These are phyloP conservation scores for Xylaria sp. DNA, from an alignment of 2,329 filamentous ascomycete genomes.

Conservation along the genomic window DNA sequence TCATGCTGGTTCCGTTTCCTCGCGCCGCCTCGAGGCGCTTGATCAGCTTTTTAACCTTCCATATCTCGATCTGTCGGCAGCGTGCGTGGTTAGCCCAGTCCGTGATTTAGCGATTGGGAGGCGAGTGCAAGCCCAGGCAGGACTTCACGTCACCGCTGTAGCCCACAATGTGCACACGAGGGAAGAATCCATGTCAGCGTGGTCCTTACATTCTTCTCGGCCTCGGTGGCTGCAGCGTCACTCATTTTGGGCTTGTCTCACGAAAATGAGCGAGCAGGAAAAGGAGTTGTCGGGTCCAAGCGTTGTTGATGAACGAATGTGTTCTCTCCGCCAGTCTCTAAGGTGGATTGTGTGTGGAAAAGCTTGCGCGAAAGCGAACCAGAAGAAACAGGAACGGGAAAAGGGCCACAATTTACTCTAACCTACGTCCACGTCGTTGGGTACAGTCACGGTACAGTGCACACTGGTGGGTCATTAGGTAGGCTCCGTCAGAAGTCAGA, in stretches of 20 bases:
- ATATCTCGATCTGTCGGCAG: slow-evolving; percentile 72
- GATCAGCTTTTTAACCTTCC: slow-evolving; percentile 99
- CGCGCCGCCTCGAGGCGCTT: slow-evolving; percentile 97
- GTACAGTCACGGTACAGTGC: slow-evolving; percentile 3
- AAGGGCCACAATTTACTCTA: slow-evolving; percentile 1
- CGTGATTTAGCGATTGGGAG: slow-evolving; percentile 35
- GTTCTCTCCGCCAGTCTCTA: slow-evolving; percentile 30
- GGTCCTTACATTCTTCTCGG: slow-evolving; percentile 87
- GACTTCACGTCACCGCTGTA: slow-evolving; percentile 29
- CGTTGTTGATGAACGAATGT: slow-evolving; percentile 30
- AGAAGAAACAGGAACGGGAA: slow-evolving; percentile 21
- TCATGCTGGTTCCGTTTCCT: slow-evolving; percentile 99
- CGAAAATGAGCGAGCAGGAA: slow-evolving; percentile 40
- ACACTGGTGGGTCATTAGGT: background rate
- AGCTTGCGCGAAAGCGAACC: slow-evolving; percentile 28
- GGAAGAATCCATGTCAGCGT: slow-evolving; percentile 8
- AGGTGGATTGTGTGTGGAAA: slow-evolving; percentile 43
- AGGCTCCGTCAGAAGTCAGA: background rate
- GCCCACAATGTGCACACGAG: slow-evolving; percentile 12
- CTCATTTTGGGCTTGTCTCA: slow-evolving; percentile 74
- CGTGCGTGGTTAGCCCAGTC: slow-evolving; percentile 38
- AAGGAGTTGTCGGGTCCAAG: slow-evolving; percentile 38
- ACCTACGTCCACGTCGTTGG: slow-evolving; percentile 7
- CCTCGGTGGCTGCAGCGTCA: slow-evolving; percentile 86
- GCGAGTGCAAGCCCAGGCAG: slow-evolving; percentile 10